phyloP scores from a whole-genome alignment of 129 eudicot genomes.

The Escallonia rubra region DNA sequence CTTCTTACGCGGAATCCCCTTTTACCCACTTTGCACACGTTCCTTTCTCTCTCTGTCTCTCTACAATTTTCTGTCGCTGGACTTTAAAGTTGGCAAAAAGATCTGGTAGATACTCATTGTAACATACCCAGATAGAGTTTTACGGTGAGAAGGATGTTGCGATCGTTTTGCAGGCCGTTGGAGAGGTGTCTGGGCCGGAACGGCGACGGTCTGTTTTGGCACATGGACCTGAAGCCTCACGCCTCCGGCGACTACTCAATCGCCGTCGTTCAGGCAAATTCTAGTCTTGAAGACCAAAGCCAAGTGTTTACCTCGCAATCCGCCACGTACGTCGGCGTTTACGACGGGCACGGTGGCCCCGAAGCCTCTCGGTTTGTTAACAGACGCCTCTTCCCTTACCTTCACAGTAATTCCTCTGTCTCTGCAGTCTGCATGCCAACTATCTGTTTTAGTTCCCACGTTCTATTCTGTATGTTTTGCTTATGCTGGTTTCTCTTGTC shows the following conservation, averaged over 20 bases:
- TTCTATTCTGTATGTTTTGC: too few relatives aligned
- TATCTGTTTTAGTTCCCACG: too few relatives aligned
- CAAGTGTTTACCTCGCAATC: slow-evolving; percentile 82
- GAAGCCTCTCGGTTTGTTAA: slow-evolving; percentile 89
- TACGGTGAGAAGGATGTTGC: slow-evolving; percentile 35
- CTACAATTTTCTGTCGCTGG: background rate
- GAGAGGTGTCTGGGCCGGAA: slow-evolving; percentile 50
- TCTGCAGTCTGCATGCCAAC: background rate
- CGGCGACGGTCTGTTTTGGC: slow-evolving; percentile 80
- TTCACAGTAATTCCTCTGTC: slow-evolving; percentile 44
- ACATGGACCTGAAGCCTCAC: slow-evolving; percentile 72
- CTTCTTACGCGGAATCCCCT: background rate
- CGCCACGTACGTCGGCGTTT: slow-evolving; percentile 82
- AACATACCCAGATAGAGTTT: background rate
- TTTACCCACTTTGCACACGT: background rate
- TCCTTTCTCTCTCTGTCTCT: background rate
- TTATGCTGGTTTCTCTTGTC: too few relatives aligned
- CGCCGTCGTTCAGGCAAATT: slow-evolving; percentile 96
- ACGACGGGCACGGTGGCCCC: slow-evolving; percentile 96
- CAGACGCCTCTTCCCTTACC: slow-evolving; percentile 56
- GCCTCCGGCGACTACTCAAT: slow-evolving; percentile 86
- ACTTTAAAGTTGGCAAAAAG: background rate
- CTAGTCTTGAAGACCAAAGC: slow-evolving; percentile 75
- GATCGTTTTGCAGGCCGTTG: slow-evolving; percentile 49
- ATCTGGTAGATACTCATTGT: background rate